Percentiles rank a stretch among this genome's conserved stretches.
These are phyloP conservation scores for Populus pruinosa DNA, from an alignment of 345 rosid species.

Conservation along the genomic window DNA sequence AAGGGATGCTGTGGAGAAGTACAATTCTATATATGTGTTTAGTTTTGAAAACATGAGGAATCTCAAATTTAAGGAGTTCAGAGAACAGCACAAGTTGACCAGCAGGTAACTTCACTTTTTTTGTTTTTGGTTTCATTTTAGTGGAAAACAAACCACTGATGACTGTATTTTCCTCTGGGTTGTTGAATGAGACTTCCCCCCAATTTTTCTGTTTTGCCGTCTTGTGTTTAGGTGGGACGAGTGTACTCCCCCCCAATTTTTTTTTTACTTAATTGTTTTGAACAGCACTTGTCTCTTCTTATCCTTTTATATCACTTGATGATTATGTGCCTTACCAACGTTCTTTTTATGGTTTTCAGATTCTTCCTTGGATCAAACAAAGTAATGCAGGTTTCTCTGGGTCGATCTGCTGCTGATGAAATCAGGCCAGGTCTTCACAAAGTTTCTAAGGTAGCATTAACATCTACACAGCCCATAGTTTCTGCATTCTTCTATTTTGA, in stretches of 20 bases:
- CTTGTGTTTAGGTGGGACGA: no score
- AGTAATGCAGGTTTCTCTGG: conserved; percentile 95
- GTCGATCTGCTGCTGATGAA: conserved; percentile 89
- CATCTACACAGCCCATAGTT: background rate
- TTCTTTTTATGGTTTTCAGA: conserved; percentile 28
- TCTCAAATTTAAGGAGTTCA: conserved; percentile 87
- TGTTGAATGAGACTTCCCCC: background rate
- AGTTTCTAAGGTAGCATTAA: conserved; percentile 64
- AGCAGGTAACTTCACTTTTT: conserved; percentile 50
- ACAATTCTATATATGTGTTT: conserved; percentile 65
- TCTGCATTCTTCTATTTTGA: background rate
- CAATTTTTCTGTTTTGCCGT: no score
- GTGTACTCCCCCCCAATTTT: background rate
- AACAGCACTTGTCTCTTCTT: background rate
- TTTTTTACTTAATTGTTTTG: background rate
- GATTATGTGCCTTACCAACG: background rate
- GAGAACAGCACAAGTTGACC: conserved; percentile 68
- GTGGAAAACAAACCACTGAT: background rate
- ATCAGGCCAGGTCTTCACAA: conserved; percentile 63
- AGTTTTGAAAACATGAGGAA: conserved; percentile 95
- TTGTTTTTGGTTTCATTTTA: background rate
- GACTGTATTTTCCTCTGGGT: background rate
- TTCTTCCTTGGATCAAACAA: conserved; percentile 94
- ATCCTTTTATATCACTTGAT: background rate
- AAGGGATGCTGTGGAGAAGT: conserved; percentile 67